Evolutionary conservation across 2,329 filamentous ascomycete species (phyloP).

Genomic region (Penicillium sp.): DNA sequence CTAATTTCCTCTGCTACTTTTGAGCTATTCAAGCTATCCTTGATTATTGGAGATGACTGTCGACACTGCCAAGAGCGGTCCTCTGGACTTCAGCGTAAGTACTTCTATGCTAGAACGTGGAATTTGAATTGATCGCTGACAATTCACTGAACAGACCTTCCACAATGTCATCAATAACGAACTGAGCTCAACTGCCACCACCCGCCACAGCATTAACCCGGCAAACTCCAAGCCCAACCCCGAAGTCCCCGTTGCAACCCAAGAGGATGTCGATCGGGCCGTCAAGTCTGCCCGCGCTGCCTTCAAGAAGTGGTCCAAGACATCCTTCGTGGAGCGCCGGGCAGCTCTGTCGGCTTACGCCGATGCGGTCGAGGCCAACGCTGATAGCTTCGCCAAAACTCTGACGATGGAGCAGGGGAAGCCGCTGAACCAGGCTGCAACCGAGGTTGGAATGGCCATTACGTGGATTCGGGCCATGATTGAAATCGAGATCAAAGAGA

Average conservation of each 20-base stretch:
- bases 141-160: slow-evolving; percentile 38
- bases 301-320: slow-evolving; percentile 48
- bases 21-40: not conserved
- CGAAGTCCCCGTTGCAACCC: slow-evolving; percentile 51
- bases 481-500: slow-evolving; percentile 43
- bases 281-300: slow-evolving; percentile 50
- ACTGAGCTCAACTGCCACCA: slow-evolving; percentile 44
- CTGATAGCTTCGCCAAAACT: slow-evolving; percentile 37
- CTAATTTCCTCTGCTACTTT: not conserved
- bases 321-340: slow-evolving; percentile 33
- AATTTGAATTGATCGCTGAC: not conserved
- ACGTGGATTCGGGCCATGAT: slow-evolving; percentile 22
- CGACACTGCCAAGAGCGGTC: not conserved
- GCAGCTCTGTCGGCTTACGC: slow-evolving; percentile 33
- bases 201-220: slow-evolving; percentile 53
- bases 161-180: slow-evolving; percentile 55
- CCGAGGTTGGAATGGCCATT: slow-evolving; percentile 28
- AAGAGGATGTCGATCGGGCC: slow-evolving; percentile 52
- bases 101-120: not conserved
- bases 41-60: not conserved
- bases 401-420: slow-evolving; percentile 47
- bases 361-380: slow-evolving; percentile 35
- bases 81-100: slow-evolving; percentile 12
- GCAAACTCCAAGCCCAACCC: slow-evolving; percentile 50
- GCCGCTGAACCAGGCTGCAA: slow-evolving; percentile 29